A percentile compares a stretch with the other conserved stretches of the same genome.
These are phyloP conservation scores for Zymoseptoria brevis DNA, from an alignment of 2,329 filamentous ascomycete genomes.

Conservation along the genomic window DNA sequence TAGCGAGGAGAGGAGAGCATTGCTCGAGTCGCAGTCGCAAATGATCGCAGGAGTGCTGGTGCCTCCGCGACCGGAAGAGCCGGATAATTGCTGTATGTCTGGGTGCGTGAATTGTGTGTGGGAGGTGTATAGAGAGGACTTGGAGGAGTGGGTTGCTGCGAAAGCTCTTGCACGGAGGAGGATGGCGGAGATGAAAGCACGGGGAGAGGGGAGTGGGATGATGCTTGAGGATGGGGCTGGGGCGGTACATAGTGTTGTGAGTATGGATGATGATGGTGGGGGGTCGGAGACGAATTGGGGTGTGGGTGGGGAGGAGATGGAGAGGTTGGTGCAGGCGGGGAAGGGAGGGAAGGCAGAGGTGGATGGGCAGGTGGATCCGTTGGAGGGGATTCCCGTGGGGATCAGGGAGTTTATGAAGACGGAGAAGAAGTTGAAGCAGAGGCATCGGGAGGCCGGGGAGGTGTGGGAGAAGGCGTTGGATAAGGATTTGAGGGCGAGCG, in stretches of 20 bases:
- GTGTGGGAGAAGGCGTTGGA: slow-evolving; percentile 13
- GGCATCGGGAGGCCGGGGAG: slow-evolving; percentile 40
- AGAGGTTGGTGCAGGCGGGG: background rate
- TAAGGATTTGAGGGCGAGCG: slow-evolving; percentile 15
- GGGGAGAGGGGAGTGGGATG: slow-evolving; percentile 27
- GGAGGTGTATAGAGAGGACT: slow-evolving; percentile 83
- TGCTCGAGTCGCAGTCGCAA: no score
- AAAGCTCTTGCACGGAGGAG: slow-evolving; percentile 55
- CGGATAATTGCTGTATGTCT: slow-evolving; percentile 98
- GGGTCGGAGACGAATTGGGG: slow-evolving; percentile 64
- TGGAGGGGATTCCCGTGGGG: slow-evolving; percentile 76
- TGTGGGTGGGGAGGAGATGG: slow-evolving; percentile 17
- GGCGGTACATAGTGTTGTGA: slow-evolving; percentile 45
- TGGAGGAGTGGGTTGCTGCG: slow-evolving; percentile 75
- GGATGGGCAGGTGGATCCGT: slow-evolving; percentile 44
- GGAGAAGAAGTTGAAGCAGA: slow-evolving; percentile 80
- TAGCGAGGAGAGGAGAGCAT: slow-evolving; percentile 56
- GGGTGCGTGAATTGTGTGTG: slow-evolving; percentile 97
- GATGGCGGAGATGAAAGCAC: slow-evolving; percentile 29
- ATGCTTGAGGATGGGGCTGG: slow-evolving; percentile 29
- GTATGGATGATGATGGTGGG: slow-evolving; percentile 74
- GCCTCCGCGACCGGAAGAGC: slow-evolving; percentile 77
- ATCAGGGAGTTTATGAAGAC: slow-evolving; percentile 96
- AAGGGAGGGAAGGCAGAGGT: slow-evolving; percentile 22
- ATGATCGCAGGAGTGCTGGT: slow-evolving; percentile 68